Conservation (phyloP, 1,284 basidiomycete species). For the Puccinia hordei region DNA sequence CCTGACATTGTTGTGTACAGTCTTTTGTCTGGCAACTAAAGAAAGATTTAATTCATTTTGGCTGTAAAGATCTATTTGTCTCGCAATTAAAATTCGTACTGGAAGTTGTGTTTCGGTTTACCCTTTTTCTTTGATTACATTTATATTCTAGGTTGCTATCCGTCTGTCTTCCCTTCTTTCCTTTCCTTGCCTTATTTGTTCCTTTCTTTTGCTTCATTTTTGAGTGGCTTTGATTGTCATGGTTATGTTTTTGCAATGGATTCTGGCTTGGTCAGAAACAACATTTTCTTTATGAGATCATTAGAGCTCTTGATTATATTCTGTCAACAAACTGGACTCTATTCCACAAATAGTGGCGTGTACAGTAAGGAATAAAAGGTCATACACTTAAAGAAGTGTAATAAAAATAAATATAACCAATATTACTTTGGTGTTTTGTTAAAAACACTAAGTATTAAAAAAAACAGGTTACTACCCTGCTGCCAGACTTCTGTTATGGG, state of each 20-base stretch:
- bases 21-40: background rate
- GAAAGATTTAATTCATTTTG: background rate
- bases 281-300: background rate
- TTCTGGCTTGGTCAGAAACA: background rate
- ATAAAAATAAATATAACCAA: too few species aligned
- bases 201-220: background rate
- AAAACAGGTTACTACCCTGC: too few species aligned
- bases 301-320: background rate
- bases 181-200: background rate
- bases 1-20: background rate
- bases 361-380: too few species aligned
- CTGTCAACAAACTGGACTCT: too few species aligned
- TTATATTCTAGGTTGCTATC: too few species aligned
- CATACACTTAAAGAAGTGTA: too few species aligned
- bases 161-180: background rate
- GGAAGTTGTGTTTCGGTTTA: slow-evolving; percentile 1
- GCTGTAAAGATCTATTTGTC: slow-evolving; percentile 9
- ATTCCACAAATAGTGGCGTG: too few species aligned
- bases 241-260: slow-evolving; percentile 20
- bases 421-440: too few species aligned
- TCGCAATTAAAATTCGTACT: background rate
- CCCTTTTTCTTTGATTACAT: background rate
- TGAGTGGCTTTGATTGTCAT: background rate
- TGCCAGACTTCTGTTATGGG: too few species aligned
- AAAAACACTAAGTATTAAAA: too few species aligned